Evolutionary conservation across 371 early-diverging fungal genomes (phyloP).

Genomic region (Lichtheimia hyalospora): DNA sequence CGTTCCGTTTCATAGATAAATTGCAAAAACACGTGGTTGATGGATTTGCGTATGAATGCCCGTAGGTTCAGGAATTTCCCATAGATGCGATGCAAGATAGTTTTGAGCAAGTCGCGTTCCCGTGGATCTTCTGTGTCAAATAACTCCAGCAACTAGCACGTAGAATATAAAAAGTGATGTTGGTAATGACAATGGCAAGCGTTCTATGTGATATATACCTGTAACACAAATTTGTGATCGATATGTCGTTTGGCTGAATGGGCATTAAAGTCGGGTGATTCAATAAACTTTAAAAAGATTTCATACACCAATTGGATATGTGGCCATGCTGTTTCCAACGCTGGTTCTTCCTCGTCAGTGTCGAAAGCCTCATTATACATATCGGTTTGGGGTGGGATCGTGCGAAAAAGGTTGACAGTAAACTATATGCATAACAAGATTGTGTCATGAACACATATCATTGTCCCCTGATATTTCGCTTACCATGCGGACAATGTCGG

Average conservation of each 20-base stretch:
- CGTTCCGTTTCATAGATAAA: slow-evolving; percentile 95
- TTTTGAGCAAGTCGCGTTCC: slow-evolving; percentile 96
- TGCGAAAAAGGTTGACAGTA: slow-evolving; percentile 88
- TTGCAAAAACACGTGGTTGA: slow-evolving; percentile 96
- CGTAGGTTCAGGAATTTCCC: slow-evolving; percentile 95
- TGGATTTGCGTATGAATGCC: slow-evolving; percentile 92
- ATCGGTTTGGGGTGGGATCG: slow-evolving; percentile 91
- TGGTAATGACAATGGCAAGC: no score
- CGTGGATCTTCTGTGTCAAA: slow-evolving; percentile 98
- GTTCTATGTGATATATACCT: slow-evolving; percentile 41
- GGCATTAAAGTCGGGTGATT: slow-evolving; percentile 94
- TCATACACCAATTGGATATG: slow-evolving; percentile 97
- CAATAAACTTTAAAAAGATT: slow-evolving; percentile 94
- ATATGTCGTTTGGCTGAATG: slow-evolving; percentile 67
- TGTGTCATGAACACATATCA: no score
- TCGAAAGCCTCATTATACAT: slow-evolving; percentile 93
- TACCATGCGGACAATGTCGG: slow-evolving; percentile 91
- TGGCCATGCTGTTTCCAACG: slow-evolving; percentile 96
- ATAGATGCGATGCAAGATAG: slow-evolving; percentile 94
- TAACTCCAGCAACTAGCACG: slow-evolving; percentile 78
- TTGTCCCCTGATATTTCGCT: neutral
- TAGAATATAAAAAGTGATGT: no score
- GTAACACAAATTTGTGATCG: slow-evolving; percentile 35
- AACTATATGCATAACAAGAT: slow-evolving; percentile 52
- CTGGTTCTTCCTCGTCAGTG: slow-evolving; percentile 97